Base-by-base conservation (phyloP, 192 early-diverging fungal species). In the Lunasporangiospora selenospora region DNA sequence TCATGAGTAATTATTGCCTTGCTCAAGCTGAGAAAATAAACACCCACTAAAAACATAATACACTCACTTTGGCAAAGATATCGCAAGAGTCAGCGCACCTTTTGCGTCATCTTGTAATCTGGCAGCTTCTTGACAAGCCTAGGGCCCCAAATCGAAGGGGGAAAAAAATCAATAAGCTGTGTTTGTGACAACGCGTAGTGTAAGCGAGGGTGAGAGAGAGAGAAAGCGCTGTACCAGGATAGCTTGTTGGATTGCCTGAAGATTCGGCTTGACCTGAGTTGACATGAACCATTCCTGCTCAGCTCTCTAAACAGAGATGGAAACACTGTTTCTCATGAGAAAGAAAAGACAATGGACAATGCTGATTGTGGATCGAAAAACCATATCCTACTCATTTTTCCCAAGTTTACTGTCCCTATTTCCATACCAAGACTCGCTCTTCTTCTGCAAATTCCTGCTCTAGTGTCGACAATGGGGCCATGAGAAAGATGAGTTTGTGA, bases 211-310 rank as follows among this genome's bases (percentile, higher is more conserved):
- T 16, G 21, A 7, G 1, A 37, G 39, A 19, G 21, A 38, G 3
- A 1, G 3, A 4, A 12, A 1, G 21, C 11, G 10, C 10, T 49
- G 0, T 46, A 73, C 69, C 24, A 58, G 12, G 27, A 73, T 53
- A 32, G 69, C 51, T 19, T 63, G 51, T 29, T 73, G 59, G n/a
- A 73, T 73, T 41, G 53, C 49, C 4, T 57, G 31, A 5, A 73
- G 58, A 55, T 38, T 58, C 1, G 69, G 49, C 23, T 62, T 40
- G 27, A 73, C 69, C 16, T 73, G 69, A 0, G 60, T 73, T 8
- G 61, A 43, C 40, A 73, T 39, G 61, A 73, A 73, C 69, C 69
- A 73, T 45, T 62, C 55, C 27, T 73, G 69, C 37, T 73, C 69
- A 21, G 69, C 54, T 45, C 59, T 38, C 69, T 63, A 37, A 6